A percentile compares a stretch with the other conserved stretches of the same genome.
phyloP scores from a whole-genome alignment of 164 flowering plant species.

The Kalanchoe fedtschenkoi region DNA sequence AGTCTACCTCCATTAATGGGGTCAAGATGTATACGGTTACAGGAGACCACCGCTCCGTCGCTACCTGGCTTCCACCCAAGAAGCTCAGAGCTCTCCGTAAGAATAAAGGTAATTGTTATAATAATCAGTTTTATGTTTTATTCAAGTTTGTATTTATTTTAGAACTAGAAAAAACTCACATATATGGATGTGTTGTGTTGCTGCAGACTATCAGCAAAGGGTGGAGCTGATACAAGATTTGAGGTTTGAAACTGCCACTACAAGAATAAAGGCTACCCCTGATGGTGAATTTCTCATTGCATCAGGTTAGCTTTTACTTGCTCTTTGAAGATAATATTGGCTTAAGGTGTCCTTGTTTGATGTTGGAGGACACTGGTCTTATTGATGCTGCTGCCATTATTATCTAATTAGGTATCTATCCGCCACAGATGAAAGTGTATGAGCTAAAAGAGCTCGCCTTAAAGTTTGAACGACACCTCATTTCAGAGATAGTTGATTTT shows the following conservation, averaged over 20 bases:
- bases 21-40: slow-evolving; percentile 59
- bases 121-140: not conserved
- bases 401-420: slow-evolving; percentile 56
- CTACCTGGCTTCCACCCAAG: slow-evolving; percentile 71
- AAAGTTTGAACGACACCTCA: slow-evolving; percentile 85
- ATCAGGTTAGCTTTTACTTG: slow-evolving; percentile 37
- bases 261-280: slow-evolving; percentile 66
- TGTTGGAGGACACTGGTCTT: no score
- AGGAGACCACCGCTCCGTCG: slow-evolving; percentile 44
- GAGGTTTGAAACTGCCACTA: slow-evolving; percentile 83
- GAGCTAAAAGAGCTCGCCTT: slow-evolving; percentile 62
- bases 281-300: slow-evolving; percentile 88
- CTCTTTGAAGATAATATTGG: not conserved
- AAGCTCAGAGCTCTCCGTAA: slow-evolving; percentile 63
- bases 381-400: no score
- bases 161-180: no score
- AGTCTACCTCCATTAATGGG: slow-evolving; percentile 72
- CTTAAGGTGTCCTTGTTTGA: no score
- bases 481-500: slow-evolving; percentile 78
- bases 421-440: slow-evolving; percentile 90
- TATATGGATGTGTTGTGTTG: no score
- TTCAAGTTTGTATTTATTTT: not conserved
- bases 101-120: slow-evolving; percentile 28
- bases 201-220: slow-evolving; percentile 54
- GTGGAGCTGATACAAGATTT: slow-evolving; percentile 82